Percentiles rank a stretch among this genome's conserved stretches.
Conservation (phyloP, 352 stramenopile species). For the Globisporangium lucens region DNA sequence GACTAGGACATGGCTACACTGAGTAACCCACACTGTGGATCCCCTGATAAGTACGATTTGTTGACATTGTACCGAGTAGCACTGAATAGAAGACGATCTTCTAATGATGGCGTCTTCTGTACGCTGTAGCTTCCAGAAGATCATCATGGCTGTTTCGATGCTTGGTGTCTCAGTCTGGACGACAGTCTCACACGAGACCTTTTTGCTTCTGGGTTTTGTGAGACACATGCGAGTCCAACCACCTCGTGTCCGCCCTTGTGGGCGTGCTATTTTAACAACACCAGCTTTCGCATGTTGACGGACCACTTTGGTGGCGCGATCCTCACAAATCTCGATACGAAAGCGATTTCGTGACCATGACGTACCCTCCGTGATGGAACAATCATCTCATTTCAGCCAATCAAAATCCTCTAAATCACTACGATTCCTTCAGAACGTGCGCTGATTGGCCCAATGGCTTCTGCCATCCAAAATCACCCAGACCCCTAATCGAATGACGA, state of each 20-base stretch:
- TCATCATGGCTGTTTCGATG: neutral
- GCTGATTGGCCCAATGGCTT: neutral
- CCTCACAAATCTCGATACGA: neutral
- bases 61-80: neutral
- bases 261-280: neutral
- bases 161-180: neutral
- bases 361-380: neutral
- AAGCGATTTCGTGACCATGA: neutral
- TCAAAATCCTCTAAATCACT: neutral
- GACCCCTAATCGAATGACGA: neutral
- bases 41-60: neutral
- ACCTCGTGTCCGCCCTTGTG: neutral
- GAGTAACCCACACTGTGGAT: neutral
- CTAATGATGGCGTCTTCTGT: neutral
- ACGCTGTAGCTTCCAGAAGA: neutral
- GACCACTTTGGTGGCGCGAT: constrained; percentile 2
- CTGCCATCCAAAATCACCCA: neutral
- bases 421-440: neutral
- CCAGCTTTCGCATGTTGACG: constrained; percentile 2
- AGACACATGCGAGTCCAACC: neutral
- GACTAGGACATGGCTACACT: neutral
- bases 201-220: neutral
- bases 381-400: neutral
- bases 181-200: neutral
- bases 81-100: neutral